A percentile compares a stretch with the other conserved stretches of the same genome.
Conservation (phyloP, 176 grass and related monocot genomes). For the Bolboschoenus planiculmis region DNA sequence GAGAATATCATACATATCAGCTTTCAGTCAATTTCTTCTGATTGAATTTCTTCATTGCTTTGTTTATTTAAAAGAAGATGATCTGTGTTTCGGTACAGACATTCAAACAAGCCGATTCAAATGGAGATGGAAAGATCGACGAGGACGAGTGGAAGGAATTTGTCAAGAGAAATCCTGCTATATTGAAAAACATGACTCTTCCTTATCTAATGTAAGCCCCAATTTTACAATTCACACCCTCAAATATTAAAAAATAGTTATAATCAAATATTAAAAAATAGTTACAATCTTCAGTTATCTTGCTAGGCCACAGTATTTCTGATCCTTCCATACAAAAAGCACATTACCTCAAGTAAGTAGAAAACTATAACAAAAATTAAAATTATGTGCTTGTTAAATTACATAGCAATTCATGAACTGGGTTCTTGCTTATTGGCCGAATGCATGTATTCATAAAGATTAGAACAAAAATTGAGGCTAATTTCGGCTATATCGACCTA, state of each 20-base stretch:
- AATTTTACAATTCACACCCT: conserved; percentile 15
- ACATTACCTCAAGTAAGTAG: not conserved
- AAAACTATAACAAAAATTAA: not conserved
- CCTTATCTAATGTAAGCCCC: conserved; percentile 61
- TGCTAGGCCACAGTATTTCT: not conserved
- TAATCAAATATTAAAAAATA: not conserved
- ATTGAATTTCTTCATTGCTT: not conserved
- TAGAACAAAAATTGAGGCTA: not conserved
- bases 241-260: not conserved
- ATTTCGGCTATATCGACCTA: not conserved
- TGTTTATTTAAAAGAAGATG: not conserved
- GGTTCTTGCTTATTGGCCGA: not conserved
- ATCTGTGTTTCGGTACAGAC: conserved; percentile 38
- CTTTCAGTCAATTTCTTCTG: not conserved
- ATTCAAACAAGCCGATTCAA: conserved; percentile 59
- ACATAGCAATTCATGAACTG: not conserved
- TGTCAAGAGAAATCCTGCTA: conserved; percentile 56
- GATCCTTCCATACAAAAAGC: not conserved
- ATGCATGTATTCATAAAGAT: not conserved
- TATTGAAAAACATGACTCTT: conserved; percentile 71
- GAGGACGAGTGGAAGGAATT: conserved; percentile 62
- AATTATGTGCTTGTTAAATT: not conserved
- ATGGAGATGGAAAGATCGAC: conserved; percentile 81
- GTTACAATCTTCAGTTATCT: not conserved
- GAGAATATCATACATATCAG: not conserved